Evolutionary conservation across 225 moss, liverwort and hornwort species (phyloP), one percentile per base, ranked within the genome.

Genomic region (Takakia lepidozioides): DNA sequence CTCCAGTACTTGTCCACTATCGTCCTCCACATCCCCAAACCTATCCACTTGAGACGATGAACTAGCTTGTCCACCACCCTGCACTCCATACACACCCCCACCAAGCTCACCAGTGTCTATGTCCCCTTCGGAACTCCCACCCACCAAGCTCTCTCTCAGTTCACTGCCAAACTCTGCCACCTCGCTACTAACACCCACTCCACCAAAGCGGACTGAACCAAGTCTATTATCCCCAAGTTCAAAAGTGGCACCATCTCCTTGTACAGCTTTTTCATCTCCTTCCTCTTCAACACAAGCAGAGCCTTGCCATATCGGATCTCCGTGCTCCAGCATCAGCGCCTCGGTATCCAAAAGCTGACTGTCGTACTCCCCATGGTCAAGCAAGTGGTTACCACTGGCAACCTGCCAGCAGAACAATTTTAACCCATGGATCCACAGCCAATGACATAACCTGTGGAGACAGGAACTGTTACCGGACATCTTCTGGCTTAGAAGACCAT

Each of bases 131-230:
- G 83, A 81, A 62, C 86, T 84, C 51, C 80, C 84, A 54, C 80
- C 90, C 28, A 62, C 73, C 63, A 88, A 71, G 66, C 83, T 88
- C 82, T 58, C 88, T 51, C 83, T 80, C 48, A 85, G 72, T 41
- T 86, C 88, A 66, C 76, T 76, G 38, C 92, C 92, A 68, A 78
- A 73, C 58, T 88, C 92, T 25, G 85, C 88, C 51, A 74, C 80
- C 54, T 83, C 83, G 66, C 86, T 86, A 56, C 86, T 86, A 69
- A 76, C 86, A 47, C 83, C 88, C 53, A 66, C 62, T 67, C 86
- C 93, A 74, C 81, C 83, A 51, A 86, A 81, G 55, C 78, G 76
- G 51, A 83, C 83, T 60, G 81, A 72, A 65, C 81, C 78, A 20
- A 74, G 21, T 25, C 63, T 60, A 19, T 60, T 59, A 27, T 70